Evolutionary conservation across 805 yeast genomes (phyloP).

Genomic region (Ogataea ganodermae): DNA sequence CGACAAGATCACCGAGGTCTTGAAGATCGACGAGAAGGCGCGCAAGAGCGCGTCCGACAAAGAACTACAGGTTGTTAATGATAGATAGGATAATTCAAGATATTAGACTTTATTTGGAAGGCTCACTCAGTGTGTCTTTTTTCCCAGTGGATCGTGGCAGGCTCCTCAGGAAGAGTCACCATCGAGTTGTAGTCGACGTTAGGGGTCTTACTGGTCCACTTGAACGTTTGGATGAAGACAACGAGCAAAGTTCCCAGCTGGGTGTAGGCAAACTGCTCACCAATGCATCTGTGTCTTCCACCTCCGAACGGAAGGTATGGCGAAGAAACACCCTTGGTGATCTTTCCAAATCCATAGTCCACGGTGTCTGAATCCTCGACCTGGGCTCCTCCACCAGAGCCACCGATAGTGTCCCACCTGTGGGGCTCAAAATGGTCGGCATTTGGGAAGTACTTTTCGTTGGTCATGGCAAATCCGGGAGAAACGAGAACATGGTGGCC

Average conservation of each 20-base stretch:
- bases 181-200: slow-evolving; percentile 79
- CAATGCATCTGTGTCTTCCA: slow-evolving; percentile 99
- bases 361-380: slow-evolving; percentile 50
- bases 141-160: slow-evolving; percentile 73
- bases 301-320: slow-evolving; percentile 99
- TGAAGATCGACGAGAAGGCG: slow-evolving; percentile 52
- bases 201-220: slow-evolving; percentile 74
- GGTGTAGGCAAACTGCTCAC: slow-evolving; percentile 95
- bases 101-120: too few relatives aligned
- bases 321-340: slow-evolving; percentile 92
- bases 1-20: slow-evolving; percentile 54
- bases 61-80: slow-evolving; percentile 37
- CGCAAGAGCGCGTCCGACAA: slow-evolving; percentile 27
- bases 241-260: slow-evolving; percentile 87
- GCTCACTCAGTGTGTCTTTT: too few relatives aligned
- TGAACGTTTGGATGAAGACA: slow-evolving; percentile 71
- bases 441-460: slow-evolving; percentile 76
- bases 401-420: slow-evolving; percentile 66
- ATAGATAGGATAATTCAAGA: too few relatives aligned
- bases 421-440: slow-evolving; percentile 76
- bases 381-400: slow-evolving; percentile 34
- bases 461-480: slow-evolving; percentile 87
- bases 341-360: slow-evolving; percentile 96
- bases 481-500: slow-evolving; percentile 90
- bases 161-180: slow-evolving; percentile 88